phyloP scores from a whole-genome alignment of 2,329 filamentous ascomycete genomes.

The Rhynchosporium graminicola region DNA sequence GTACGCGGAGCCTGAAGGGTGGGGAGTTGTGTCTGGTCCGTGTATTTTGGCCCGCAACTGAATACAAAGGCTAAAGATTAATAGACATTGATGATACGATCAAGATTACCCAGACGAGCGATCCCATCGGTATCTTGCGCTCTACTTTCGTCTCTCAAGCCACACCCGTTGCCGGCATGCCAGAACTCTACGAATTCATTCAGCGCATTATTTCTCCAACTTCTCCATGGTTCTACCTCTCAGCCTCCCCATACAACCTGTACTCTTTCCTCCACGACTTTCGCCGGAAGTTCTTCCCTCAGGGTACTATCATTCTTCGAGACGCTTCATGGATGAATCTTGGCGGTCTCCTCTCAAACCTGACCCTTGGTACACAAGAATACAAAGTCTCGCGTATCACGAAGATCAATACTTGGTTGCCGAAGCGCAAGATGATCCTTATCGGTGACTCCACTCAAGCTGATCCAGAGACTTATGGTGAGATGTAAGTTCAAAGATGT shows the following conservation, averaged over 20 bases:
- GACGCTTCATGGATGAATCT: slow-evolving; percentile 87
- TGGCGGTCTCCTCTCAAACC: slow-evolving; percentile 72
- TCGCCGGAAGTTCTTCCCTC: slow-evolving; percentile 68
- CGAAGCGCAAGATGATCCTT: slow-evolving; percentile 74
- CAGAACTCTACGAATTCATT: slow-evolving; percentile 74
- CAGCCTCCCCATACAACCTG: slow-evolving; percentile 90
- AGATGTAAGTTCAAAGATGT: slow-evolving; percentile 57
- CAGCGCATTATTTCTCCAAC: slow-evolving; percentile 52
- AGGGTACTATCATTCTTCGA: slow-evolving; percentile 79
- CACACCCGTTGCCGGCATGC: slow-evolving; percentile 75
- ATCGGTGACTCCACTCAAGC: slow-evolving; percentile 91
- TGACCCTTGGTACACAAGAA: slow-evolving; percentile 78
- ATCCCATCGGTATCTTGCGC: slow-evolving; percentile 76
- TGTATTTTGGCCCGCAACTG: neutral
- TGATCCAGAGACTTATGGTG: slow-evolving; percentile 87
- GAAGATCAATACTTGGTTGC: slow-evolving; percentile 78
- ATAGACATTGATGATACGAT: slow-evolving; percentile 92
- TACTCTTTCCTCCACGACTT: slow-evolving; percentile 85
- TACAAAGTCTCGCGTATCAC: slow-evolving; percentile 84
- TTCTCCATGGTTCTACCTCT: slow-evolving; percentile 89
- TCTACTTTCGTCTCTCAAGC: slow-evolving; percentile 82
- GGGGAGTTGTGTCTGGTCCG: slow-evolving; percentile 76
- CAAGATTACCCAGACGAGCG: slow-evolving; percentile 82
- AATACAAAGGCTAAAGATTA: neutral
- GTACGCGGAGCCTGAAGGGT: slow-evolving; percentile 76